These are phyloP conservation scores for Xylaria flabelliformis DNA, from an alignment of 495 filamentous ascomycete species.

Conservation along the genomic window DNA sequence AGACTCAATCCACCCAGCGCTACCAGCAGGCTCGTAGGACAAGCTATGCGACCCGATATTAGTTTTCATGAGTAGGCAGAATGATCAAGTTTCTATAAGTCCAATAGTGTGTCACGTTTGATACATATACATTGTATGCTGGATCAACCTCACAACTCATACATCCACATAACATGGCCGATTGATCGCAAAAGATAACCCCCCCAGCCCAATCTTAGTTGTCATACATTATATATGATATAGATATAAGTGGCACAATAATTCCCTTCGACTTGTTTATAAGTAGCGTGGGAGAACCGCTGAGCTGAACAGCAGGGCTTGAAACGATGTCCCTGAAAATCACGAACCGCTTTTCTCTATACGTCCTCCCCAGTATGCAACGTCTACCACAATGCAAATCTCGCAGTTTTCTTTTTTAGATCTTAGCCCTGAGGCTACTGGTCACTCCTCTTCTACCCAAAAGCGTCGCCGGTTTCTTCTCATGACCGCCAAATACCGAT, in stretches of 20 bases:
- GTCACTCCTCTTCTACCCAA: not conserved
- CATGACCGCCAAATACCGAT: constrained; percentile 66
- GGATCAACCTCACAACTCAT: not conserved
- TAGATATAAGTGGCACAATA: not conserved
- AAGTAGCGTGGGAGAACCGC: no score
- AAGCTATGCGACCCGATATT: not conserved
- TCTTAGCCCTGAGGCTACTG: not conserved
- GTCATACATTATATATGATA: not conserved
- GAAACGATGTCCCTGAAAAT: not conserved
- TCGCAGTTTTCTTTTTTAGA: not conserved
- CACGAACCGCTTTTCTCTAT: constrained; percentile 4
- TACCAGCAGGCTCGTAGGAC: not conserved
- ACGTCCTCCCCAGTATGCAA: not conserved
- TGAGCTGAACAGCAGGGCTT: not conserved
- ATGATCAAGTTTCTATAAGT: no score
- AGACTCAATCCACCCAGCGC: not conserved
- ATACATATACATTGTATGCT: not conserved
- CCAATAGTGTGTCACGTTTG: no score
- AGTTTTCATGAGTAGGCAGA: not conserved
- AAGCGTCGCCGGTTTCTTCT: constrained; percentile 8
- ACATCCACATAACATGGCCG: not conserved
- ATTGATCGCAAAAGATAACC: not conserved
- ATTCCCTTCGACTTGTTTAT: not conserved
- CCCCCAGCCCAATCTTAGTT: not conserved
- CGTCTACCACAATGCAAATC: constrained; percentile 15